A percentile compares a stretch with the other conserved stretches of the same genome.
Conservation (phyloP, 2,329 filamentous ascomycete species). For the Colletotrichum nymphaeae region DNA sequence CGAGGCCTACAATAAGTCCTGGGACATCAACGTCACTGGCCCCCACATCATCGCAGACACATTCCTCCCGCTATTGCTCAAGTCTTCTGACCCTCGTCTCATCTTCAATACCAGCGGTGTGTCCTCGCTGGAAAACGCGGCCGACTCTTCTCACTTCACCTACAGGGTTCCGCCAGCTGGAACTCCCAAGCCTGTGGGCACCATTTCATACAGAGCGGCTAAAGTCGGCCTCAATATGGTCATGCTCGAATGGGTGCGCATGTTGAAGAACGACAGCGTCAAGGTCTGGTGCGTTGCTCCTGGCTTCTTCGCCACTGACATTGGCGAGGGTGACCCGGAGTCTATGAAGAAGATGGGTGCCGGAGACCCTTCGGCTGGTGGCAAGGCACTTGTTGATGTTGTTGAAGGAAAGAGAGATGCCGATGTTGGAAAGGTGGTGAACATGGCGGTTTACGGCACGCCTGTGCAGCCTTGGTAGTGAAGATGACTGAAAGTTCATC, state of each 20-base stretch:
- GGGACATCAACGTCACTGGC: constrained; percentile 62
- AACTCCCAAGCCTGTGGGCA: constrained; percentile 7
- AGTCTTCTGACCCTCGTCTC: constrained; percentile 53
- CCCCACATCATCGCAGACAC: constrained; percentile 50
- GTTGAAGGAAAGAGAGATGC: constrained; percentile 53
- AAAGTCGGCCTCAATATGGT: constrained; percentile 62
- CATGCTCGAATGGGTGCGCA: constrained; percentile 55
- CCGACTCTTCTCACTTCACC: constrained; percentile 34
- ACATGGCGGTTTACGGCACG: constrained; percentile 17
- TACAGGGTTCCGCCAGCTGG: constrained; percentile 53
- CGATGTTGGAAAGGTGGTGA: constrained; percentile 52
- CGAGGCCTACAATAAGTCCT: constrained; percentile 56
- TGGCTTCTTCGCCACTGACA: constrained; percentile 53
- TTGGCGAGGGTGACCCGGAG: constrained; percentile 43
- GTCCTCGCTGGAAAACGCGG: constrained; percentile 46
- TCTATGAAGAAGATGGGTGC: constrained; percentile 43
- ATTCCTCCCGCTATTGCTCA: constrained; percentile 54
- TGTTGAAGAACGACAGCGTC: constrained; percentile 53
- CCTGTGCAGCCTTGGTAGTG: constrained; percentile 27
- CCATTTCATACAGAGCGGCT: constrained; percentile 47
- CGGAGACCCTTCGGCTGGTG: constrained; percentile 49
- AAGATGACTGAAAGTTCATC: too few relatives aligned
- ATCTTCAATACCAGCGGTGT: constrained; percentile 59
- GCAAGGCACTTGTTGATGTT: constrained; percentile 51
- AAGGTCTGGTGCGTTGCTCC: constrained; percentile 54